phyloP scores from a whole-genome alignment of 306 rosid genomes.

The Lathyrus aphaca region DNA sequence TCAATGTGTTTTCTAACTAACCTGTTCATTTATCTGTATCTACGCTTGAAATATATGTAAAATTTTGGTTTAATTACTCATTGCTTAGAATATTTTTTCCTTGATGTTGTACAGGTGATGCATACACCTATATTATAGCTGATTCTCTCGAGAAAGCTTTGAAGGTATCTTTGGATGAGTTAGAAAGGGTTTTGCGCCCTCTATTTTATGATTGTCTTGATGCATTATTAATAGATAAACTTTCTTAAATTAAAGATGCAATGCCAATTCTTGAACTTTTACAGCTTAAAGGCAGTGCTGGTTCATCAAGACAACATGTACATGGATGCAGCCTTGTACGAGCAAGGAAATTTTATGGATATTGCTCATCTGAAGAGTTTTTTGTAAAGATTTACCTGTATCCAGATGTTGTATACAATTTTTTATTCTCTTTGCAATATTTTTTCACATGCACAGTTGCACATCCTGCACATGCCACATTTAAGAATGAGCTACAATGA shows the following conservation, averaged over 20 bases:
- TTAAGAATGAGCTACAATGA: slow-evolving; percentile 26
- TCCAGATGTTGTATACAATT: slow-evolving; percentile 48
- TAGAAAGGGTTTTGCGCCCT: slow-evolving; percentile 31
- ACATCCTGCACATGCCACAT: slow-evolving; percentile 23
- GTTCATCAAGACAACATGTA: slow-evolving; percentile 72
- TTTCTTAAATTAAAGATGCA: slow-evolving; percentile 24
- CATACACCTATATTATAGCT: slow-evolving; percentile 57
- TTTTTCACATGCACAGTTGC: slow-evolving; percentile 29
- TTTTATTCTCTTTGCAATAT: slow-evolving; percentile 34
- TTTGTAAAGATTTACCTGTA: slow-evolving; percentile 92
- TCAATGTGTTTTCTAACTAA: too few species aligned
- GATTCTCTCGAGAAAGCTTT: slow-evolving; percentile 82
- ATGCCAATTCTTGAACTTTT: slow-evolving; percentile 29
- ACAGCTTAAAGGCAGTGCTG: slow-evolving; percentile 75
- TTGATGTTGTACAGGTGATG: slow-evolving; percentile 57
- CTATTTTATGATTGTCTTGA: slow-evolving; percentile 12
- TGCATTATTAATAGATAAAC: slow-evolving; percentile 21
- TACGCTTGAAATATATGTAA: slow-evolving; percentile 1
- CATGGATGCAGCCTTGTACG: slow-evolving; percentile 90
- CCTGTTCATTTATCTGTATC: not conserved
- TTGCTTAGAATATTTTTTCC: slow-evolving; percentile 3
- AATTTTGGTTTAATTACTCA: slow-evolving; percentile 18
- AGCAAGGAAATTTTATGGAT: slow-evolving; percentile 84
- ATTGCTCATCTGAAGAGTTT: slow-evolving; percentile 81
- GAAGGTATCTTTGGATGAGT: slow-evolving; percentile 60